phyloP scores from a whole-genome alignment of 495 filamentous ascomycete species.

The Choiromyces venosus region DNA sequence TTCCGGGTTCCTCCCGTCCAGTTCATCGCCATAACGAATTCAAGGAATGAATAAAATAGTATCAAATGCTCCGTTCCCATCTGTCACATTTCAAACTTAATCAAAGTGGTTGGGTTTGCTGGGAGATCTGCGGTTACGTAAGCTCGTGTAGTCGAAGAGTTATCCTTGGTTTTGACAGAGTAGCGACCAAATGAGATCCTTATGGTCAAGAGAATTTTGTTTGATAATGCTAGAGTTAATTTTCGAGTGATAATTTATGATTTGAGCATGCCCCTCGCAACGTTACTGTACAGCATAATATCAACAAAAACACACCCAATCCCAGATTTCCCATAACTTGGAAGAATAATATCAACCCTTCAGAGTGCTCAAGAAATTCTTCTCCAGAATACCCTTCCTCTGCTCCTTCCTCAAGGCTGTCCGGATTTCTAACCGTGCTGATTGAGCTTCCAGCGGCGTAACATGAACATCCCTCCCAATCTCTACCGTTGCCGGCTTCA shows the following conservation, averaged over 20 bases:
- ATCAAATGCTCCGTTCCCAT: not conserved
- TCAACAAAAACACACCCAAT: not conserved
- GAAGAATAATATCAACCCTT: constrained; percentile 12
- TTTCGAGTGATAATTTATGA: not conserved
- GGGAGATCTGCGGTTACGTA: not conserved
- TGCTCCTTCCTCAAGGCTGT: constrained; percentile 66
- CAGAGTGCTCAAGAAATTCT: constrained; percentile 65
- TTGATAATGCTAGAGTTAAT: not conserved
- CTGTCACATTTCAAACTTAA: not conserved
- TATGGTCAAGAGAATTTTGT: not conserved
- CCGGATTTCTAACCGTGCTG: constrained; percentile 62
- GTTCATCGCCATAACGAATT: constrained; percentile 10
- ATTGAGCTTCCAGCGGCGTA: constrained; percentile 51
- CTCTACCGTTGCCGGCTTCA: constrained; percentile 44
- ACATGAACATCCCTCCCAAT: constrained; percentile 53
- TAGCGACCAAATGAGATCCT: not conserved
- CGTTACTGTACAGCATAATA: not conserved
- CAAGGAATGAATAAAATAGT: not conserved
- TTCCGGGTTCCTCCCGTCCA: constrained; percentile 31
- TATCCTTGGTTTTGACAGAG: not conserved
- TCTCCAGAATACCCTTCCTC: constrained; percentile 78
- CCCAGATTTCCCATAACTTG: not conserved
- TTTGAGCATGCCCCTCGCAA: not conserved
- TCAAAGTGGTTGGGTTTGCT: not conserved
- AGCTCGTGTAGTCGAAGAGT: not conserved